Evolutionary conservation across 1,139 yeast species (phyloP).

Genomic region (Ogataea hybrid): DNA sequence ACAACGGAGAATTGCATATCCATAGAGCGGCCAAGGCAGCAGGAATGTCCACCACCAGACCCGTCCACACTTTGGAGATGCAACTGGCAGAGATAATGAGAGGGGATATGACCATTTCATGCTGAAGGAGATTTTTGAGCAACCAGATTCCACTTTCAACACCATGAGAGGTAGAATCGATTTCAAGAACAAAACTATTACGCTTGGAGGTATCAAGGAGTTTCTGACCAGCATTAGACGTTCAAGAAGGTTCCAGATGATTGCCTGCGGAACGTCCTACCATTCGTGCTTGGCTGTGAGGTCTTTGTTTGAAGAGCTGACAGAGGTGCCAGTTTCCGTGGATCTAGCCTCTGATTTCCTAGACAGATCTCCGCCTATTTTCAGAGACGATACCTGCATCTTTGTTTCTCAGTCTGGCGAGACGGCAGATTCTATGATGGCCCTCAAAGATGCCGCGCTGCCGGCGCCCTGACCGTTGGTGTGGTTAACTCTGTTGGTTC

Average conservation of each 20-base stretch:
- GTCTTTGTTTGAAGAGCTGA: constrained; percentile 92
- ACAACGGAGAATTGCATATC: constrained; percentile 97
- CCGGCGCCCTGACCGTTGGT: constrained; percentile 97
- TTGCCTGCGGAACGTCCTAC: constrained; percentile 99
- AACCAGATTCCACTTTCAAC: constrained; percentile 96
- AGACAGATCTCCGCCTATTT: constrained; percentile 93
- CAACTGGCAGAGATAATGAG: constrained; percentile 98
- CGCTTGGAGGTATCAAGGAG: constrained; percentile 86
- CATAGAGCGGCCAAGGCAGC: constrained; percentile 93
- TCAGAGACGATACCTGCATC: constrained; percentile 96
- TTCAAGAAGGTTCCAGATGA: constrained; percentile 94
- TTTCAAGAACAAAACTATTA: constrained; percentile 73
- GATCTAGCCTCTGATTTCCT: constrained; percentile 97
- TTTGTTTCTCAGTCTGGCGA: constrained; percentile 99
- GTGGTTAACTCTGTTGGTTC: constrained; percentile 97
- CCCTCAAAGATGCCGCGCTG: constrained; percentile 94
- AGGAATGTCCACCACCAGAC: constrained; percentile 90
- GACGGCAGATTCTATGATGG: constrained; percentile 98
- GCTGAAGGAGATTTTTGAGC: constrained; percentile 99
- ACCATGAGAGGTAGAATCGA: constrained; percentile 99
- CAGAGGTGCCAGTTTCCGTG: constrained; percentile 93
- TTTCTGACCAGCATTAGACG: constrained; percentile 89
- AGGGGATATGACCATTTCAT: constrained; percentile 96
- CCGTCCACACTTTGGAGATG: constrained; percentile 95
- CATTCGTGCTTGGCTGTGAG: constrained; percentile 98